Evolutionary conservation across 257 asterid genomes (phyloP).

Genomic region (Parsonsia alboflavescens): DNA sequence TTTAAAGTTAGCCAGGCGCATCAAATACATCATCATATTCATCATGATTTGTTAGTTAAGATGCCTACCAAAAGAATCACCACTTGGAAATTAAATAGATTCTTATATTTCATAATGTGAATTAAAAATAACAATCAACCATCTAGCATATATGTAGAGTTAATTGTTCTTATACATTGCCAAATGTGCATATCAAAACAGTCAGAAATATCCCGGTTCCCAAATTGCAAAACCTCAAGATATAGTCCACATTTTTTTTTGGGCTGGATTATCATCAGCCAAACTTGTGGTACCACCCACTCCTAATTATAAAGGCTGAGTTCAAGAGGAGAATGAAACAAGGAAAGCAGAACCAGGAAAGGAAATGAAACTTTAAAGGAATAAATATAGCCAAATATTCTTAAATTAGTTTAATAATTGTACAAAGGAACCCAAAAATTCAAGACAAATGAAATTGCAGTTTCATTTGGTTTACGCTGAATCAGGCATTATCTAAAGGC

Average conservation of each 20-base stretch:
- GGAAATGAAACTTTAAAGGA: neutral
- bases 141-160: neutral
- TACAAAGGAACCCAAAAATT: neutral
- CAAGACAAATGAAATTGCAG: neutral
- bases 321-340: neutral
- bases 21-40: neutral
- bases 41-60: neutral
- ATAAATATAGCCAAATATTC: neutral
- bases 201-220: neutral
- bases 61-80: neutral
- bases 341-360: neutral
- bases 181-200: neutral
- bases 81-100: neutral
- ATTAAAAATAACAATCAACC: neutral
- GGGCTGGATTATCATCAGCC: neutral
- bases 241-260: neutral
- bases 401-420: no score
- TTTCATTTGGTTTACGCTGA: neutral
- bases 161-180: neutral
- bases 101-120: neutral
- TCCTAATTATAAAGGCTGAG: neutral
- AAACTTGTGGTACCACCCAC: neutral
- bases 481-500: neutral
- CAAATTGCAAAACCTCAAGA: neutral
- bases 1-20: neutral